Conservation (phyloP, 176 grass and related monocot species). For the Elymus sibiricus region DNA sequence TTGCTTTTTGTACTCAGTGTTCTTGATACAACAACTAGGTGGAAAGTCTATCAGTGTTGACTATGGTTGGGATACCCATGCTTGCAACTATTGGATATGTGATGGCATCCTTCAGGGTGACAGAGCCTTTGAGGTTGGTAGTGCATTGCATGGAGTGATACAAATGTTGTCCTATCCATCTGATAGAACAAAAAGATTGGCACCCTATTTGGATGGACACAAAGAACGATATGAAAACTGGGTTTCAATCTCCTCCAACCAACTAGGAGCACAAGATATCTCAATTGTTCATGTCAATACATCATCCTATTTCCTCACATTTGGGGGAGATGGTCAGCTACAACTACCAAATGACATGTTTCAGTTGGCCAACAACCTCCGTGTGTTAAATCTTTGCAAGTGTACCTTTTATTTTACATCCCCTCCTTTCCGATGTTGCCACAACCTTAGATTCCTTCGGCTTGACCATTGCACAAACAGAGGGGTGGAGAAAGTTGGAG, state of each 20-base stretch:
- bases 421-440: constrained; percentile 11
- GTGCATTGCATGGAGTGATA: background rate
- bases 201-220: too few species aligned
- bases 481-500: background rate
- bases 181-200: too few species aligned
- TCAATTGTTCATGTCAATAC: background rate
- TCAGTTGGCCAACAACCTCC: background rate
- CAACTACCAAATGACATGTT: background rate
- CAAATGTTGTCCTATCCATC: background rate
- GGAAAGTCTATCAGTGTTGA: background rate
- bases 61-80: background rate
- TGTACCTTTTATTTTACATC: background rate
- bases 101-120: background rate
- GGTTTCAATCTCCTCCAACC: background rate
- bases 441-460: constrained; percentile 19
- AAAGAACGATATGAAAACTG: background rate
- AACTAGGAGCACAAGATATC: background rate
- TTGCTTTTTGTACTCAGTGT: background rate
- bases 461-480: background rate
- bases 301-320: background rate
- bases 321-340: background rate
- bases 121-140: background rate
- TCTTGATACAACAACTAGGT: background rate
- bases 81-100: background rate
- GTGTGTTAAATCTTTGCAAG: background rate